Conservation (phyloP, 768 basidiomycete genomes). For the Cystofilobasidium ferigula region DNA sequence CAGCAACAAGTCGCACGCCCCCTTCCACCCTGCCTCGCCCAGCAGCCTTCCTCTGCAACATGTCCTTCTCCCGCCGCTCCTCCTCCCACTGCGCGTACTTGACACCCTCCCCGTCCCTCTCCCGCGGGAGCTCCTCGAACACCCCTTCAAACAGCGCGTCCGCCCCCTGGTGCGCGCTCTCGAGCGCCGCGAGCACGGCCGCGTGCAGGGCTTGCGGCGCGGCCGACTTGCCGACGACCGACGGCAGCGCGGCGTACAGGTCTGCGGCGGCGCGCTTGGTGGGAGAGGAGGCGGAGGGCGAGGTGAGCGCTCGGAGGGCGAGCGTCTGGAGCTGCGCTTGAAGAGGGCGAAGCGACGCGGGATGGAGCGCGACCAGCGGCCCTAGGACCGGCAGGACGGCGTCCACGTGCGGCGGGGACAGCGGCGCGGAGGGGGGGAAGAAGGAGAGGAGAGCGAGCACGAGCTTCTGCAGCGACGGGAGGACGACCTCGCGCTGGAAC, state of each 20-base stretch:
- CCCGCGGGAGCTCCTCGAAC: conserved; percentile 10
- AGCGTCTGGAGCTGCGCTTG: conserved; percentile 48
- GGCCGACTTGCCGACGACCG: conserved; percentile 69
- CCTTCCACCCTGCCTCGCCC: conserved; percentile 54
- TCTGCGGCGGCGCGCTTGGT: conserved; percentile 45
- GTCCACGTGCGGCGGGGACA: conserved; percentile 37
- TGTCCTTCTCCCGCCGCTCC: conserved; percentile 46
- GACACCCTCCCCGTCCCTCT: conserved; percentile 12
- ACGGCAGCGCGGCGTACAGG: conserved; percentile 55
- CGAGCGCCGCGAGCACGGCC: conserved; percentile 57
- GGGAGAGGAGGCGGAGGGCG: conserved; percentile 41
- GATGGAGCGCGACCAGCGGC: conserved; percentile 54
- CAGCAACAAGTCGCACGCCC: conserved; percentile 46
- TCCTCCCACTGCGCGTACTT: conserved; percentile 21
- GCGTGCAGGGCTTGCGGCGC: conserved; percentile 63
- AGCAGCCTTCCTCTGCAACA: conserved; percentile 27
- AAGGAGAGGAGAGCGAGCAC: conserved; percentile 47
- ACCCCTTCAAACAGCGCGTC: conserved; percentile 37
- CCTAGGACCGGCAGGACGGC: conserved; percentile 46
- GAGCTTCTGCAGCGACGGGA: conserved; percentile 63
- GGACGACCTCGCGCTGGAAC: conserved; percentile 66
- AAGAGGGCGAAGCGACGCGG: conserved; percentile 53
- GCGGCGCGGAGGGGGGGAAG: conserved; percentile 15
- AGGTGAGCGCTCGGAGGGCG: conserved; percentile 48
- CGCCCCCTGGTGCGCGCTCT: conserved; percentile 57